Percentiles rank a stretch among this genome's conserved stretches.
Conservation (phyloP, 2,329 filamentous ascomycete genomes). For the Xylogone sp. region DNA sequence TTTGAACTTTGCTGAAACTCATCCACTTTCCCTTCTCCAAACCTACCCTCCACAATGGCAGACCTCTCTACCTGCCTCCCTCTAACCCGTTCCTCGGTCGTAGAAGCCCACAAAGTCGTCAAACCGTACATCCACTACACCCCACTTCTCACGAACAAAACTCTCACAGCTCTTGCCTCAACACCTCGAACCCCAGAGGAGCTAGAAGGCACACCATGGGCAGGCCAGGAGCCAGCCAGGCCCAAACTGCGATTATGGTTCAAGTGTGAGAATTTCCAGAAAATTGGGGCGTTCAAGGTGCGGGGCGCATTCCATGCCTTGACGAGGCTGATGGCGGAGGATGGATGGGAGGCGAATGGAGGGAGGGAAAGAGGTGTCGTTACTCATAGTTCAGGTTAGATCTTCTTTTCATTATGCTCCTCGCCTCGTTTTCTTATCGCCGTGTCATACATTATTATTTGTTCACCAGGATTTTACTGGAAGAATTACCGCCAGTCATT, state of each 20-base stretch:
- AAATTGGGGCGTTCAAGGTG: conserved; percentile 88
- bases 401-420: conserved; percentile 10
- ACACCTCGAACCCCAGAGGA: conserved; percentile 55
- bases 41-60: conserved; percentile 39
- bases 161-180: conserved; percentile 71
- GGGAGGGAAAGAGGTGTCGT: conserved; percentile 68
- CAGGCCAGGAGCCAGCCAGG: conserved; percentile 51
- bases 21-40: neutral
- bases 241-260: conserved; percentile 78
- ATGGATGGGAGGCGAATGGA: conserved; percentile 56
- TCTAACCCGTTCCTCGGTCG: conserved; percentile 69
- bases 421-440: neutral
- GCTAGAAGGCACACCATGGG: conserved; percentile 53
- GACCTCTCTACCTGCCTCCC: conserved; percentile 53
- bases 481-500: no score
- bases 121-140: conserved; percentile 75
- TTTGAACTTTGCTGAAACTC: neutral
- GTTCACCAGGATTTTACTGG: no score
- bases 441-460: no score
- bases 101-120: conserved; percentile 70
- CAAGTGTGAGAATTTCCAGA: conserved; percentile 94
- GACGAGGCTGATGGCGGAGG: conserved; percentile 59
- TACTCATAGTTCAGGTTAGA: conserved; percentile 81
- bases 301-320: conserved; percentile 88
- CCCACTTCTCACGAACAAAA: conserved; percentile 75